Evolutionary conservation across 768 basidiomycete genomes (phyloP), one percentile per base, ranked within the genome.

Genomic region (Rhizopogon vesiculosus): DNA sequence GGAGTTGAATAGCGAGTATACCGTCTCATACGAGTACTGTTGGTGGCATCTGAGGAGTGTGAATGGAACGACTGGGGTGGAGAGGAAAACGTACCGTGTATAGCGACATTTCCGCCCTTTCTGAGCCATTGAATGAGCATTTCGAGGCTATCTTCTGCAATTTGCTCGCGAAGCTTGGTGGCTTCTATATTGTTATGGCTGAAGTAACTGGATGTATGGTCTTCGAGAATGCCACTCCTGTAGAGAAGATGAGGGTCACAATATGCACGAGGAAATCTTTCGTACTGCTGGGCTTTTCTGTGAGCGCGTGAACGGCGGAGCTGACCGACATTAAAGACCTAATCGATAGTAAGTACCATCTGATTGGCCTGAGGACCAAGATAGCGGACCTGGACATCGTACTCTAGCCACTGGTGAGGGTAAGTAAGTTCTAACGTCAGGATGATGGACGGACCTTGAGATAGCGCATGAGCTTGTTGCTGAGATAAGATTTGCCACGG

Each of bases 271-370:
- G 3, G 8, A 18, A 22, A 19, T 3, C 65, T 78, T 55, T 63
- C 70, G 3, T 58, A 92, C 88, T 85, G 82, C 64, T 86, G 76
- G n/a, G 87, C 89, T 68, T 80, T 84, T 66, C 90, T 85, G 56
- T 76, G 82, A 15, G 96, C 96, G 59, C 94, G 84, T 1, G 89
- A 88, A 29, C 94, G 83, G 55, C 95, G 82, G 22, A 97, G 76
- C 69, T 98, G 96, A 6, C 96, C 97, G 29, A 98, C 97, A 66
- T 99, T 98, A 78, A 98, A 98, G 5, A 98, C 97, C 90, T 94
- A 51, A 42, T 2, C 49, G 49, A 45, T 25, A 40, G 44, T 31
- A 13, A 60, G 28, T 57, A 58, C 25, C 25, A 25, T 44, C 10
- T 18, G 29, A 43, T 33, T 33, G 41, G 48, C n/a, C 29, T 12